Base-by-base conservation (phyloP, 2,329 filamentous ascomycete genomes). In the Aspergillus terreus region DNA sequence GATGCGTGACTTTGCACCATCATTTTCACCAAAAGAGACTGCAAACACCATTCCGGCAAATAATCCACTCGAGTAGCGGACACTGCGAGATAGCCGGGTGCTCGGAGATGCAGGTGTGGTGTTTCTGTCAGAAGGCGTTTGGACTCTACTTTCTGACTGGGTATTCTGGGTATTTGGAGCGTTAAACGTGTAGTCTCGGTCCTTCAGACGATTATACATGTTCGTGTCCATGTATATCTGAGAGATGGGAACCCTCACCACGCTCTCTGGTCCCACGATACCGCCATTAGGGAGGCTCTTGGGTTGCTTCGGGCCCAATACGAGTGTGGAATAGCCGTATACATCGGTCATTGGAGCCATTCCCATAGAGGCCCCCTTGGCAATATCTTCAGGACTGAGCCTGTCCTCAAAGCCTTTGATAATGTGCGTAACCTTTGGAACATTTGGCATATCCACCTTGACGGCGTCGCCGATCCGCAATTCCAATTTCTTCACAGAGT, bases 1-100 rank as follows among this genome's bases (percentile, higher is more conserved):
- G 2, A 94, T 68, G 44, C 74, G 64, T 57, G 82, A 63, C 67
- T 83, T 82, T 15, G 83, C 79, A 7, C 73, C 73, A 14, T 77
- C 78, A 47, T 83, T 78, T 1, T 81, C 77, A 2, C 77, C 74
- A 55, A 90, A 89, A 0, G 90, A 92, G 10, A 96, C 81, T 0
- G 91, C 91, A 70, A 97, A 96, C 0, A 83, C 84, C 91, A 96
- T 96, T 40, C 85, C 84, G 1, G 80, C 73, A 62, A 97, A 96
- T 0, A 95, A 56, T 2, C 75, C 74, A 15, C 60, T 63, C 3
- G 43, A 59, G 54, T 55, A 57, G 19, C 64, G 59, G 44, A 66
- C 52, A 47, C 59, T 67, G 53, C 78, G 75, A 6, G 77, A 76
- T 21, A 76, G 67, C 15, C 78, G 74, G 3, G 79, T 79, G 21